Evolutionary conservation across 805 yeast species (phyloP).

Genomic region (Hemisphaericaspora nanyangensis): DNA sequence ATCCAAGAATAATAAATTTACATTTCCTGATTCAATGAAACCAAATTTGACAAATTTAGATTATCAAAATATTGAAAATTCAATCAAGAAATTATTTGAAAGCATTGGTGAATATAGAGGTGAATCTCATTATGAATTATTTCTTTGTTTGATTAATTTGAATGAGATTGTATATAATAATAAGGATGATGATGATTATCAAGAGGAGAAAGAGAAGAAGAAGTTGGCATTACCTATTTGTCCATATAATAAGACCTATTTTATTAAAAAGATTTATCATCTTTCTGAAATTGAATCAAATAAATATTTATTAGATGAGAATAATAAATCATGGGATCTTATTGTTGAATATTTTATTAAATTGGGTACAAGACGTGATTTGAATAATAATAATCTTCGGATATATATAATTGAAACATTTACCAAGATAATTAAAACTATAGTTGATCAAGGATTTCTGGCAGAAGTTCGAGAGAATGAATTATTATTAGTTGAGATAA

Average conservation of each 20-base stretch:
- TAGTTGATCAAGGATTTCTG: conserved; percentile 40
- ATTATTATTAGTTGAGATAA: conserved; percentile 12
- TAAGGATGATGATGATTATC: conserved; percentile 4
- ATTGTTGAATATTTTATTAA: conserved; percentile 45
- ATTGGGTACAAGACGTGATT: conserved; percentile 41
- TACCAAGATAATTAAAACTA: conserved; percentile 43
- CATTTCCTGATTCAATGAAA: conserved; percentile 14
- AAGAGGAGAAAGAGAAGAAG: conserved; percentile 5
- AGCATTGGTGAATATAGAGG: conserved; percentile 56
- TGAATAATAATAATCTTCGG: conserved; percentile 41
- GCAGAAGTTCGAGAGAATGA: conserved; percentile 8
- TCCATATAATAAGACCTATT: conserved; percentile 54
- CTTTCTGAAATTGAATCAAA: conserved; percentile 48
- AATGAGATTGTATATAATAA: conserved; percentile 24
- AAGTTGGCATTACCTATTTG: conserved; percentile 29
- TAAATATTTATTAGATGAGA: conserved; percentile 45
- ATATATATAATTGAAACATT: conserved; percentile 48
- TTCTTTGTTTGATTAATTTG: conserved; percentile 44
- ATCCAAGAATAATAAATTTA: conserved; percentile 26
- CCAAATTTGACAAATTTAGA: conserved; percentile 45
- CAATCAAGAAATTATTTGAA: conserved; percentile 59
- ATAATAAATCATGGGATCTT: conserved; percentile 43
- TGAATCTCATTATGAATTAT: conserved; percentile 45
- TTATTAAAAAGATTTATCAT: conserved; percentile 49
- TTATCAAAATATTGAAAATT: conserved; percentile 46